Conservation (phyloP, 352 stramenopile species). For the Phytopythium aichiense region DNA sequence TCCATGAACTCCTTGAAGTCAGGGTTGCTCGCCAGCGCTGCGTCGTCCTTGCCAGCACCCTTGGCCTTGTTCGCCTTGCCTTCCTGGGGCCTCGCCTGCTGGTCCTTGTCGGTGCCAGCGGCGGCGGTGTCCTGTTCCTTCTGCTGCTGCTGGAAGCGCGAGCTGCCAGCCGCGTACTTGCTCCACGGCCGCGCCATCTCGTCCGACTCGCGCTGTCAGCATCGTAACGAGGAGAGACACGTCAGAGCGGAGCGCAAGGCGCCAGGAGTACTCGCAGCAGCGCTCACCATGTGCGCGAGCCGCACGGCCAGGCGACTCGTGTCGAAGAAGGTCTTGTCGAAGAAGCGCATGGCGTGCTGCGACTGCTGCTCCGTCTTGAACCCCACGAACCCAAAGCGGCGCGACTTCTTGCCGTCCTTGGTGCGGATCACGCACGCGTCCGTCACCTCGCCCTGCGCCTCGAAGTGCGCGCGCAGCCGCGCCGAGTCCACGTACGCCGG, state of each 20-base stretch:
- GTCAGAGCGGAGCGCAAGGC: not conserved
- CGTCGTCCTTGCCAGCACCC: slow-evolving; percentile 10
- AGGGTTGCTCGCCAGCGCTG: slow-evolving; percentile 29
- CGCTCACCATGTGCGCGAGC: slow-evolving; percentile 58
- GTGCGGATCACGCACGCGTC: slow-evolving; percentile 87
- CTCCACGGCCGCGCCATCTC: slow-evolving; percentile 81
- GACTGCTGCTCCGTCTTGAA: slow-evolving; percentile 72
- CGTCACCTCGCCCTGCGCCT: slow-evolving; percentile 77
- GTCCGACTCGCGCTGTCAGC: slow-evolving; percentile 37
- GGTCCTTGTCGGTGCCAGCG: slow-evolving; percentile 1
- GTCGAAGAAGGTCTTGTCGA: slow-evolving; percentile 89
- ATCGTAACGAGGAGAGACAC: not conserved
- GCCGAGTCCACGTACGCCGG: slow-evolving; percentile 73
- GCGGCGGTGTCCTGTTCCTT: slow-evolving; percentile 13
- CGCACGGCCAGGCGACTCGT: slow-evolving; percentile 85
- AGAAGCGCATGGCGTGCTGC: slow-evolving; percentile 53
- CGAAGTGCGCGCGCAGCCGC: slow-evolving; percentile 73
- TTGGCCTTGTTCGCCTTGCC: slow-evolving; percentile 13
- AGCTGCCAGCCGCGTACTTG: slow-evolving; percentile 87
- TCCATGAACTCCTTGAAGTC: slow-evolving; percentile 89
- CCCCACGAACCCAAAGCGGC: slow-evolving; percentile 82
- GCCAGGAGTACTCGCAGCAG: not conserved
- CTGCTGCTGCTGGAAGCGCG: slow-evolving; percentile 48
- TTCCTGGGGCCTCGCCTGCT: slow-evolving; percentile 19
- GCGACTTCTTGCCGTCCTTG: slow-evolving; percentile 84